These are phyloP conservation scores for Fomitopsis betulina DNA, from an alignment of 1,284 basidiomycete species.

Conservation along the genomic window DNA sequence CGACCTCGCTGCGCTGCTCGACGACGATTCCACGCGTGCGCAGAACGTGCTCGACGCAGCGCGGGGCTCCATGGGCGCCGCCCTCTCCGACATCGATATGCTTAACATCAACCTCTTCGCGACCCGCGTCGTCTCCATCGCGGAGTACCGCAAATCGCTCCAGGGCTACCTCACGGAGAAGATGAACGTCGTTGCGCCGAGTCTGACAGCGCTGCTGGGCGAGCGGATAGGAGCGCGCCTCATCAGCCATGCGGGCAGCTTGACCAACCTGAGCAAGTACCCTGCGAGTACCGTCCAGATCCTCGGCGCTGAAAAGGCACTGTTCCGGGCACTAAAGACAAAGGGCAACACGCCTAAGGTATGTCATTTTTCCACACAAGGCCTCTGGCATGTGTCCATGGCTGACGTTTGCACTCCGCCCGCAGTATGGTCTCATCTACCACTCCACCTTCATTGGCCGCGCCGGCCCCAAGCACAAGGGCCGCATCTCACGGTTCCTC, in stretches of 20 bases:
- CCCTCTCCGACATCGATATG: constrained; percentile 92
- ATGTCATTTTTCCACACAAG: constrained; percentile 4
- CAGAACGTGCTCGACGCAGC: constrained; percentile 95
- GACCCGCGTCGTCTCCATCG: constrained; percentile 85
- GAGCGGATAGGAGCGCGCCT: constrained; percentile 94
- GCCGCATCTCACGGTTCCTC: constrained; percentile 95
- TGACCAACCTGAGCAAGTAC: constrained; percentile 98
- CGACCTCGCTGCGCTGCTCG: constrained; percentile 80
- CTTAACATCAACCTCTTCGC: constrained; percentile 96
- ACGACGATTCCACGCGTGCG: constrained; percentile 84
- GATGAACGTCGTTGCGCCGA: constrained; percentile 98
- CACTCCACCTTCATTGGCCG: constrained; percentile 96
- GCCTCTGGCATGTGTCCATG: not conserved
- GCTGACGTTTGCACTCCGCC: not conserved
- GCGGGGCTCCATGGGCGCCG: constrained; percentile 92
- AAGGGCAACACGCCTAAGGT: constrained; percentile 99
- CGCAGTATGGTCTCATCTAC: constrained; percentile 88
- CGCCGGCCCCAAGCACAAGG: constrained; percentile 94
- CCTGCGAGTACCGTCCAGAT: constrained; percentile 98
- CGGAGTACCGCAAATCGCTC: constrained; percentile 92
- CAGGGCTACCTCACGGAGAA: constrained; percentile 91
- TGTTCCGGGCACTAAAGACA: constrained; percentile 97
- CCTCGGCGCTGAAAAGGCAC: constrained; percentile 95
- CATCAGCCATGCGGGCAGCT: constrained; percentile 96
- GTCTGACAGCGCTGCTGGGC: constrained; percentile 90